Evolutionary conservation across 2,329 filamentous ascomycete species (phyloP), one percentile per base, ranked within the genome.

Genomic region (Lasiodiplodia citricola): DNA sequence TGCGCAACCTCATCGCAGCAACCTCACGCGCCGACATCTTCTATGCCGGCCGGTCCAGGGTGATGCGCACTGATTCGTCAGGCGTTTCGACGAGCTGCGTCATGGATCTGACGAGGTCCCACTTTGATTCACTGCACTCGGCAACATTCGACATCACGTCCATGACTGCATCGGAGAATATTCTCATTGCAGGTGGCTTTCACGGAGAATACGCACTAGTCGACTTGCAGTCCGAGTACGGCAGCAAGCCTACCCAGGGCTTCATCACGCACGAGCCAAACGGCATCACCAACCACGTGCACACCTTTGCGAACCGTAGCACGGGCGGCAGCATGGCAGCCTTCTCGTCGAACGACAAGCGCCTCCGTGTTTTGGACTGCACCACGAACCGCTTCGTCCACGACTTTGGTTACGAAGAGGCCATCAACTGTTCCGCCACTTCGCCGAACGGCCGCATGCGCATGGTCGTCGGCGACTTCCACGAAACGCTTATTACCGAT

Each of bases 391-490:
- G 82, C 28, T 88, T 92, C 70, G 80, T 87, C 5, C 82, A 84
- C 47, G 80, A 86, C 38, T 83, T 85, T 70, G 80, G 77, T 56
- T 93, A 90, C 75, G 78, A 84, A 0, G 86, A 87, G 72, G 84
- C 91, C 2, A 83, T 93, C 70, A 95, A 95, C 78, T 93, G 91
- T 80, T 87, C 90, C 0, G 89, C 91, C 1, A 84, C 91, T 1
- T 92, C 91, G 0, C 89, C 92, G 0, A 90, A 94, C 75, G 85
- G 88, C 67, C 88, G 91, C 3, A 82, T 94, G 72, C 89, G 92
- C 60, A 87, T 90, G 18, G 85, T 94, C 71, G 92, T 93, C 0
- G 92, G 92, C 57, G 92, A 95, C 74, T 83, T 85, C 69, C 81
- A 83, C 68, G 84, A 91, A 50, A 88, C 90, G 0, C 81, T 90